Percentiles rank a stretch among this genome's conserved stretches.
Evolutionary conservation across 768 basidiomycete species (phyloP).

Genomic region (Solioccasus polychromus): DNA sequence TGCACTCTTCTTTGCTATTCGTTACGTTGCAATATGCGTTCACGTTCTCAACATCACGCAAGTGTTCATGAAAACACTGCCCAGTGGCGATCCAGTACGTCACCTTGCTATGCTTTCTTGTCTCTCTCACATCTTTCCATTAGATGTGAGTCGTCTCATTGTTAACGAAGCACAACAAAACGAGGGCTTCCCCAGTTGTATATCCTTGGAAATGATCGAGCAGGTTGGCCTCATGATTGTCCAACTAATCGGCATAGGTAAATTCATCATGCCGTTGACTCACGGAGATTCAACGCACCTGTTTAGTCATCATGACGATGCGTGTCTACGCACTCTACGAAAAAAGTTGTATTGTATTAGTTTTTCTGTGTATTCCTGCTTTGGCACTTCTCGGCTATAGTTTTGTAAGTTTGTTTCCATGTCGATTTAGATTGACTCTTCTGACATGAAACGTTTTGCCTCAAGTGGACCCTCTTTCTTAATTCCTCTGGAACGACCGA

Average conservation of each 20-base stretch:
- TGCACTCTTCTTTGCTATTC: conserved; percentile 40
- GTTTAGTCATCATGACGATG: conserved; percentile 17
- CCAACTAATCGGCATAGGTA: conserved; percentile 12
- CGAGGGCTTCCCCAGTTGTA: conserved; percentile 2
- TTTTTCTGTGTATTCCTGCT: background rate
- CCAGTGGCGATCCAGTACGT: conserved; percentile 1
- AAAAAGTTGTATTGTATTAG: conserved; percentile 6
- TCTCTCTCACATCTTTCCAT: background rate
- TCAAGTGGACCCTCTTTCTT: conserved; percentile 16
- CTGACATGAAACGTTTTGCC: background rate
- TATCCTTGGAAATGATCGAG: background rate
- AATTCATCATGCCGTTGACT: background rate
- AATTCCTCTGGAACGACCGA: background rate
- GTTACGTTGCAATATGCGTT: conserved; percentile 39
- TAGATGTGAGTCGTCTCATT: conserved; percentile 11
- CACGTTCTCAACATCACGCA: conserved; percentile 38
- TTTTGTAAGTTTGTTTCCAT: conserved; percentile 5
- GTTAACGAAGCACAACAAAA: background rate
- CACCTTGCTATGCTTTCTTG: no score
- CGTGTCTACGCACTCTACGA: conserved; percentile 20
- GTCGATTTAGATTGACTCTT: background rate
- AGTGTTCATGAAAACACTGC: conserved; percentile 28
- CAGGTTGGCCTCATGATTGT: conserved; percentile 3
- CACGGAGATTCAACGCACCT: background rate
- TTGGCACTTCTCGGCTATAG: background rate